phyloP scores from a whole-genome alignment of 2,329 filamentous ascomycete genomes.

The Fusarium neocosmosporiellum region DNA sequence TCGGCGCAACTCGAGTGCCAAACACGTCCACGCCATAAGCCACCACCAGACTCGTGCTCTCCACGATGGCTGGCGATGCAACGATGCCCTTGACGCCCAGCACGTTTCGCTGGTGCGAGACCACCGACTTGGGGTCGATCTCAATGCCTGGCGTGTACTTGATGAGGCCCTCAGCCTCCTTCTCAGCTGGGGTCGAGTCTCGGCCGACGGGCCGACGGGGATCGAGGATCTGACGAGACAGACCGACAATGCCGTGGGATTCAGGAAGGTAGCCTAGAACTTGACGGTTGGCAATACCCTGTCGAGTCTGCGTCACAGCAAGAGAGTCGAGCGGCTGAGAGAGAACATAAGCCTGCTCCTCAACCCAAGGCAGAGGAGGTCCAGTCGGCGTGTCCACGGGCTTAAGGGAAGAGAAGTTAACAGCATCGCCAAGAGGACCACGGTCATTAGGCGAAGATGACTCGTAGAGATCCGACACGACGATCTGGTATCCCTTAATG shows the following conservation, averaged over 20 bases:
- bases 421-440: slow-evolving; percentile 75
- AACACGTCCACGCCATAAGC: slow-evolving; percentile 92
- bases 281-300: slow-evolving; percentile 89
- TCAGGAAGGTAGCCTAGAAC: slow-evolving; percentile 82
- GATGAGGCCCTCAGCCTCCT: slow-evolving; percentile 81
- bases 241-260: slow-evolving; percentile 78
- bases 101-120: slow-evolving; percentile 87
- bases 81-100: slow-evolving; percentile 79
- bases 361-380: slow-evolving; percentile 75
- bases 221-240: slow-evolving; percentile 84
- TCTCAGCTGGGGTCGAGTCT: slow-evolving; percentile 82
- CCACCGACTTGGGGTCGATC: slow-evolving; percentile 82
- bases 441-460: slow-evolving; percentile 86
- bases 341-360: slow-evolving; percentile 85
- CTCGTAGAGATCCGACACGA: slow-evolving; percentile 91
- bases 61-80: slow-evolving; percentile 81
- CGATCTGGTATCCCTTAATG: slow-evolving; percentile 86
- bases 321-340: slow-evolving; percentile 82
- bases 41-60: slow-evolving; percentile 92
- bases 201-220: slow-evolving; percentile 87
- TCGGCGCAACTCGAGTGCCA: slow-evolving; percentile 86
- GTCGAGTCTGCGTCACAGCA: slow-evolving; percentile 86
- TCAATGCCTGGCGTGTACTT: slow-evolving; percentile 82
- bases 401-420: slow-evolving; percentile 82
- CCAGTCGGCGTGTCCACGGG: slow-evolving; percentile 68